Evolutionary conservation across 257 asterid species (phyloP).

Genomic region (Penstemon eatonii): DNA sequence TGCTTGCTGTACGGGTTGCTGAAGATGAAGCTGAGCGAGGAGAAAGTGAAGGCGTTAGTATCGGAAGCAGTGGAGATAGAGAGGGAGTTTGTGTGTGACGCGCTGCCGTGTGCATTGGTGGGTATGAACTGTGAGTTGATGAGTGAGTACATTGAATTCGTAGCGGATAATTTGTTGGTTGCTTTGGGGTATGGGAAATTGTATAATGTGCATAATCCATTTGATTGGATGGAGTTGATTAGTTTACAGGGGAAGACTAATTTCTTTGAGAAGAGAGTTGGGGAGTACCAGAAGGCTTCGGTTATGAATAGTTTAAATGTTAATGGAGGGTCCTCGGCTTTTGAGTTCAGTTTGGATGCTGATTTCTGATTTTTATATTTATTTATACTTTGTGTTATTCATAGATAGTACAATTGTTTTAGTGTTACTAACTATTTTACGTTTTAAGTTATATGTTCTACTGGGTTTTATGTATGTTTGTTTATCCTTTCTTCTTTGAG

Average conservation of each 20-base stretch:
- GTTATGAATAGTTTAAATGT: slow-evolving; percentile 72
- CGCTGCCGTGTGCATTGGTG: slow-evolving; percentile 78
- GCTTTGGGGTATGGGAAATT: slow-evolving; percentile 68
- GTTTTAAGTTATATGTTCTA: neutral
- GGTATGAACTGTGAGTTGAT: slow-evolving; percentile 81
- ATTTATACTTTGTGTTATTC: neutral
- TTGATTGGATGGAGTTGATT: slow-evolving; percentile 96
- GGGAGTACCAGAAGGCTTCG: slow-evolving; percentile 91
- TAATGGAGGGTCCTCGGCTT: slow-evolving; percentile 45
- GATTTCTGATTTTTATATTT: slow-evolving; percentile 51
- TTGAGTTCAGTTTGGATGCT: slow-evolving; percentile 71
- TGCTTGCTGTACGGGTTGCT: slow-evolving; percentile 73
- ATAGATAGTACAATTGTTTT: no score
- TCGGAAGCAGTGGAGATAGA: slow-evolving; percentile 77
- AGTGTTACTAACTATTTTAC: neutral
- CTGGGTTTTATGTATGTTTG: neutral
- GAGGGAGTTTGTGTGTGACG: slow-evolving; percentile 81
- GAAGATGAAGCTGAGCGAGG: slow-evolving; percentile 69
- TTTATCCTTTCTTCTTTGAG: neutral
- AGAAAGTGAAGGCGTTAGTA: slow-evolving; percentile 58
- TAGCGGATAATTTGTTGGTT: slow-evolving; percentile 71
- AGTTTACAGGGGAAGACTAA: slow-evolving; percentile 96
- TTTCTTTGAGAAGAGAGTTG: slow-evolving; percentile 94
- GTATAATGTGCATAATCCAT: slow-evolving; percentile 68
- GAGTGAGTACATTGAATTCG: slow-evolving; percentile 80